Evolutionary conservation across 495 filamentous ascomycete genomes (phyloP), one percentile per base, ranked within the genome.

Genomic region (Trichoderma orchidacearum): DNA sequence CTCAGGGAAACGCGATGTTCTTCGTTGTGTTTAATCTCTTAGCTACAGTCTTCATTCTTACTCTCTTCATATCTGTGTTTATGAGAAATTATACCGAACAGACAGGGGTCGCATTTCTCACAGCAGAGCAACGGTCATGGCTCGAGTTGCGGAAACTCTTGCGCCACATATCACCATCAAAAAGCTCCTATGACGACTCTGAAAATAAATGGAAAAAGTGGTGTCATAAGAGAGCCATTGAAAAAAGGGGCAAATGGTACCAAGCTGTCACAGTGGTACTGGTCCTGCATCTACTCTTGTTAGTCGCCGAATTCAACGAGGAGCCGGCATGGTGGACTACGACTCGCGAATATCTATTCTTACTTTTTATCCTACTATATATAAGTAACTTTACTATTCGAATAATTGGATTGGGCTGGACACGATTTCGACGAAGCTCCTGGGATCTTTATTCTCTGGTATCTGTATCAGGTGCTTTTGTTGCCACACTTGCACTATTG

Each of bases 61-160:
- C 94, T 1, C 74, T 99, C 64, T 99, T 99, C 66, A 93, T 97
- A 31, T 96, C 93, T 59, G 93, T 99, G 51, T 99, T 99, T 69
- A 99, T 99, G 94, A 87, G 93, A 45, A 97, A 94, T 68, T 97
- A 97, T 73, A 97, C 93, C 3, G 93, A 99, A 72, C 90, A 97
- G 69, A 99, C 93, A 9, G 93, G 93, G 8, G 93, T 99, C 55
- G 93, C 93, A 1, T 99, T 90, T 69, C 70, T 99, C 61, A 99
- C 93, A 7, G 86, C 94, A 1, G 93, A 99, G 61, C 93, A 99
- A 69, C 84, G 93, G 60, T 95, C 91, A 0, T 99, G 93, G 93
- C 78, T 97, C 23, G 93, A 99, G 70, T 69, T 99, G 61, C 79
- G 93, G 53, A 99, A 99, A 72, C 76, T 96, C 18, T 79, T 99